Conservation (phyloP, 2,329 filamentous ascomycete genomes). For the Pestalotiopsis sp. region DNA sequence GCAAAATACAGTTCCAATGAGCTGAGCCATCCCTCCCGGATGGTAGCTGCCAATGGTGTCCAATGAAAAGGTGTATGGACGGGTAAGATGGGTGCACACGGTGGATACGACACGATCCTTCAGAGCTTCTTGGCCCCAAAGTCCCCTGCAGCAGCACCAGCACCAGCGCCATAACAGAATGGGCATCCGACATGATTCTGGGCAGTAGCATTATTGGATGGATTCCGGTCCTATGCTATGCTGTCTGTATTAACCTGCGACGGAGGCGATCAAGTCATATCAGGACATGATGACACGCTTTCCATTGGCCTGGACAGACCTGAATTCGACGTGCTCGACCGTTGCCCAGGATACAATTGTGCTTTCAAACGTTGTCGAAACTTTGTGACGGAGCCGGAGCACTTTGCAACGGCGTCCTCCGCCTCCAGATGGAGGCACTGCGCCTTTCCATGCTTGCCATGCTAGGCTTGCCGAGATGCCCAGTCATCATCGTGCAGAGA, state of each 20-base stretch:
- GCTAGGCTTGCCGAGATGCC: not conserved
- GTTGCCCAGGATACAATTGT: not conserved
- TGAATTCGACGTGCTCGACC: not conserved
- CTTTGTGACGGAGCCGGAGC: too few relatives aligned
- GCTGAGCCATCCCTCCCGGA: conserved; percentile 7
- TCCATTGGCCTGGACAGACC: not conserved
- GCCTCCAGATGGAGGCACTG: not conserved
- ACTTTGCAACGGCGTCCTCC: too few relatives aligned
- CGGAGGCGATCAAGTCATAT: not conserved
- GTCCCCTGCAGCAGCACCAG: conserved; percentile 7
- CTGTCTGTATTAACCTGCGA: not conserved
- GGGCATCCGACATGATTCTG: not conserved
- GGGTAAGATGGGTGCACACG: not conserved
- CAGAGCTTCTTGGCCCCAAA: conserved; percentile 1
- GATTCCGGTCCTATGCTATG: not conserved
- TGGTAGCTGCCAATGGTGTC: not conserved
- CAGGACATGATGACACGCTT: not conserved
- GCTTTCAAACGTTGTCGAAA: not conserved
- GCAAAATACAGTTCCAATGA: not conserved
- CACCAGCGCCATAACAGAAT: not conserved
- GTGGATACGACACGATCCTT: not conserved
- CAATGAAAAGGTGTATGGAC: not conserved
- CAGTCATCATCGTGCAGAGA: not conserved
- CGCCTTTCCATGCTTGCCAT: not conserved
- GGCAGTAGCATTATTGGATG: not conserved